Evolutionary conservation across 345 rosid genomes (phyloP), one percentile per base, ranked within the genome.

Genomic region (Dipteronia sinensis): DNA sequence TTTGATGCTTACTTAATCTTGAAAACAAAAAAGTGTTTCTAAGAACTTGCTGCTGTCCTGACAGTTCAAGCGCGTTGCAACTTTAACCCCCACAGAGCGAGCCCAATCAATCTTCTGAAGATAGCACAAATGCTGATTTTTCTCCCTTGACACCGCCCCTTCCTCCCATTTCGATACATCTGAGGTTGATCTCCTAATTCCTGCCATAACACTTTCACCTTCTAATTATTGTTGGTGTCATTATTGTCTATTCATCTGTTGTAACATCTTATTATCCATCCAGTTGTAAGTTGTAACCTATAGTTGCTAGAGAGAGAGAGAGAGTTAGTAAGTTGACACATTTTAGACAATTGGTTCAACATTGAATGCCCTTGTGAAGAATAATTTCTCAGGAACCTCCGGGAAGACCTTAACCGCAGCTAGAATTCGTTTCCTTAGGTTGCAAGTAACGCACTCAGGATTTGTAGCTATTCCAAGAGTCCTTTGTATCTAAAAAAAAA

Each of bases 51-150:
- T 38, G 29, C 65, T 22, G 7, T 51, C 67, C 16, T 86, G 70
- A 76, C 95, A 95, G 98, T 95, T 91, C 90, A 92, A 90, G 78
- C 62, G 88, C 9, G 97, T 92, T 79, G 94, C 99, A 42, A 88
- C 76, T 64, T 68, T 91, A 90, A 84, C 77, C 67, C 79, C 98
- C 64, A 83, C 82, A 3, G 83, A 85, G 78, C 87, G 94, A 61
- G 98, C 83, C 10, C 17, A 61, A 53, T 84, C 90, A 31, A 76
- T 93, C 67, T 94, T 95, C 88, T 75, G 83, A 85, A 81, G 90
- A 85, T 74, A 9, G 83, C 87, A 82, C 75, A 68, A 74, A 63
- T 79, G 75, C 76, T 10, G 80, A 77, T 69, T 16, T 69, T 16
- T 76, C 66, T 63, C 56, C 71, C 67, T 78, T 65, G 64, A 22